Evolutionary conservation across 2,329 filamentous ascomycete genomes (phyloP).

Genomic region (Tolypocladium pustulatum): DNA sequence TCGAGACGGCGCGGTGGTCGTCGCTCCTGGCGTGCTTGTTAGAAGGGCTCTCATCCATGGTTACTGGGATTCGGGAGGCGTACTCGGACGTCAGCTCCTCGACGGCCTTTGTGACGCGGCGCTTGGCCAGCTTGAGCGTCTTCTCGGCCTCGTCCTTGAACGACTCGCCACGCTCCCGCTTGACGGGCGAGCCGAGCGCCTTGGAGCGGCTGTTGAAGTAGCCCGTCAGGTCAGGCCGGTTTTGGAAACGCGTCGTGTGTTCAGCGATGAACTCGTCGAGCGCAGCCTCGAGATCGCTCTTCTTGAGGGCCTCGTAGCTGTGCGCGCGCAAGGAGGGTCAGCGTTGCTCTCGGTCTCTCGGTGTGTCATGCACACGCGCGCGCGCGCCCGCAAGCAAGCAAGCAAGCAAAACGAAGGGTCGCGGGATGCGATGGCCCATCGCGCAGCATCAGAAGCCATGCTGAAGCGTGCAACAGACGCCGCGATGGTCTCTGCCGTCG

Average conservation of each 20-base stretch:
- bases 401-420: neutral
- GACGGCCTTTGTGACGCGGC: conserved; percentile 31
- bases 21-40: conserved; percentile 14
- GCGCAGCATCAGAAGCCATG: neutral
- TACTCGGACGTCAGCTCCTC: conserved; percentile 37
- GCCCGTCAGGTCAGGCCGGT: conserved; percentile 53
- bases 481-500: neutral
- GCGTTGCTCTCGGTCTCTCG: neutral
- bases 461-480: neutral
- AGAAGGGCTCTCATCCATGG: no score
- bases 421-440: neutral
- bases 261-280: conserved; percentile 64
- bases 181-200: conserved; percentile 49
- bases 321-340: neutral
- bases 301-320: conserved; percentile 63
- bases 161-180: conserved; percentile 35
- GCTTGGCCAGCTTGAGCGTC: conserved; percentile 33
- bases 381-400: conserved; percentile 1
- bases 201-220: conserved; percentile 65
- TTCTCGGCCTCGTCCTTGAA: conserved; percentile 25
- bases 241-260: conserved; percentile 54
- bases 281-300: conserved; percentile 65
- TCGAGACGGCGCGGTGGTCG: conserved; percentile 24
- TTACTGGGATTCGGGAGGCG: no score
- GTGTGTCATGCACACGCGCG: neutral